A percentile compares a stretch with the other conserved stretches of the same genome.
Conservation (phyloP, 2,329 filamentous ascomycete species). For the Cordyceps militaris region DNA sequence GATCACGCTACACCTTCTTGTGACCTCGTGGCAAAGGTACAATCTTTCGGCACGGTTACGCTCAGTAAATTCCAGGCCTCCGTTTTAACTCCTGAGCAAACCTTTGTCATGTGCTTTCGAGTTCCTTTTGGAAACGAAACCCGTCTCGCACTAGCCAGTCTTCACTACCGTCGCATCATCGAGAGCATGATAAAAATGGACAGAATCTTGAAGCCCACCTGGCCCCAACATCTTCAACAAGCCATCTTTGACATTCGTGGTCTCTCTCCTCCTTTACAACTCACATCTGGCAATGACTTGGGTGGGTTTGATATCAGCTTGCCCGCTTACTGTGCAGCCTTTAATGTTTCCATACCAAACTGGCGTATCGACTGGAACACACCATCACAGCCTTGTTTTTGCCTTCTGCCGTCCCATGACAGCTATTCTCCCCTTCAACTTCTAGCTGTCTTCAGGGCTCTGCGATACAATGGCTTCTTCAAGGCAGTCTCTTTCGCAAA, state of each 20-base stretch:
- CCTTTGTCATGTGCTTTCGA: conserved; percentile 49
- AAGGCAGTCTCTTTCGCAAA: conserved; percentile 49
- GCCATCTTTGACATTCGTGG: conserved; percentile 46
- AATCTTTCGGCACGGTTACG: conserved; percentile 45
- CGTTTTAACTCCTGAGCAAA: conserved; percentile 45
- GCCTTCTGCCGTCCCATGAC: conserved; percentile 35
- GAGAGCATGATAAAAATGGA: conserved; percentile 48
- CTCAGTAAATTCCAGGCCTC: conserved; percentile 46
- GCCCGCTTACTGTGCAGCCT: conserved; percentile 48
- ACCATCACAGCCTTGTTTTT: conserved; percentile 44
- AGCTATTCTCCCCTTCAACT: conserved; percentile 45
- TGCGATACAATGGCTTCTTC: conserved; percentile 54
- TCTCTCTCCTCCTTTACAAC: conserved; percentile 44
- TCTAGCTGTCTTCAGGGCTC: conserved; percentile 48
- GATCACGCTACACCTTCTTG: conserved; percentile 34
- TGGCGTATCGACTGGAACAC: conserved; percentile 43
- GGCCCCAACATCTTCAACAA: conserved; percentile 49
- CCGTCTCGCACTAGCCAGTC: conserved; percentile 46
- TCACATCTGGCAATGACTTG: conserved; percentile 48
- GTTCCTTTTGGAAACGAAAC: conserved; percentile 36
- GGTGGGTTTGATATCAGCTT: conserved; percentile 48
- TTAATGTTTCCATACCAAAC: conserved; percentile 40
- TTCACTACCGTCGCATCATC: conserved; percentile 47
- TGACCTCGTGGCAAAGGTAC: conserved; percentile 43
- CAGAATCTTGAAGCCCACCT: conserved; percentile 49